These are phyloP conservation scores for Suhomyces vadensis DNA, from an alignment of 805 yeast species.

Conservation along the genomic window DNA sequence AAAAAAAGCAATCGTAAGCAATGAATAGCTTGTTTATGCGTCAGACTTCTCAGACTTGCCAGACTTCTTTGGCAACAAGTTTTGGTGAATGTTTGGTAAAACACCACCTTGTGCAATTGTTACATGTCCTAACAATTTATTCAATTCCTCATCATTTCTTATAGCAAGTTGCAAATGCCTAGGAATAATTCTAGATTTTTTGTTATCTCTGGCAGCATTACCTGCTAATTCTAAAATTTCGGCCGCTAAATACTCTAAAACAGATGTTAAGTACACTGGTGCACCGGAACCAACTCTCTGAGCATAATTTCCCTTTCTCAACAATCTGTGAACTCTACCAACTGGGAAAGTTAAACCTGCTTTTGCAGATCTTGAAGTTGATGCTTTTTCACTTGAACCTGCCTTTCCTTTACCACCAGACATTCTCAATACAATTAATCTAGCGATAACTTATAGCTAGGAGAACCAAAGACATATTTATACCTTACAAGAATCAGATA, in stretches of 20 bases:
- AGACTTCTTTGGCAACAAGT: constrained; percentile 81
- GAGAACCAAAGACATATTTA: neutral
- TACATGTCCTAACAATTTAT: constrained; percentile 79
- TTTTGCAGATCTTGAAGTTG: constrained; percentile 97
- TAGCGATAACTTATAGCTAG: too few relatives aligned
- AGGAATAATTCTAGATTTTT: constrained; percentile 80
- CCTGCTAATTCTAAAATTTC: constrained; percentile 98
- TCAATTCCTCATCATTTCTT: constrained; percentile 98
- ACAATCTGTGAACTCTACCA: constrained; percentile 96
- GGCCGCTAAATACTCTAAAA: constrained; percentile 94
- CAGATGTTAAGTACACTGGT: constrained; percentile 96
- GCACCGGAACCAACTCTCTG: constrained; percentile 99
- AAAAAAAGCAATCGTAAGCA: neutral
- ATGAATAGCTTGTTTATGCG: constrained; percentile 18
- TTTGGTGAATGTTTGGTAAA: constrained; percentile 93
- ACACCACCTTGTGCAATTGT: constrained; percentile 99
- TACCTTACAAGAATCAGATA: neutral
- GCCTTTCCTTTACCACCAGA: constrained; percentile 92
- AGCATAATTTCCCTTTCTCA: constrained; percentile 97
- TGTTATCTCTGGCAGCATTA: constrained; percentile 90
- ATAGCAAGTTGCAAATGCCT: constrained; percentile 98
- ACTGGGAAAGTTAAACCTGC: constrained; percentile 99
- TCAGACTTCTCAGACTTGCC: constrained; percentile 57
- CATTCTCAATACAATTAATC: constrained; percentile 44
- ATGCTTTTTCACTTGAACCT: constrained; percentile 84